Evolutionary conservation across 306 rosid species (phyloP).

Genomic region (Herpetospermum pedunculosum): DNA sequence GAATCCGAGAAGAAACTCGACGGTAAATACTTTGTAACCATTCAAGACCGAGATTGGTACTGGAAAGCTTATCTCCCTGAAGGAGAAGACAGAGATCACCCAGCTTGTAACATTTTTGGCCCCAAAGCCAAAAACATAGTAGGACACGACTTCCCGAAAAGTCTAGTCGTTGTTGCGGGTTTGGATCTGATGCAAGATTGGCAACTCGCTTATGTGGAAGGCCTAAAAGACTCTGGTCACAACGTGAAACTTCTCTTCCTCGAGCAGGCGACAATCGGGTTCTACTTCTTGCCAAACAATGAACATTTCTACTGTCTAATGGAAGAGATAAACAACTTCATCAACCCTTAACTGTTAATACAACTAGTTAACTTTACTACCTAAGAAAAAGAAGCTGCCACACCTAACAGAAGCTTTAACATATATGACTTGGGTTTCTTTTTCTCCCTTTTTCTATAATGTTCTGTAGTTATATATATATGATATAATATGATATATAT

Average conservation of each 20-base stretch:
- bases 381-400: constrained; percentile 28
- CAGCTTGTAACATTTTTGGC: constrained; percentile 62
- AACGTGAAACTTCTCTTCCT: constrained; percentile 49
- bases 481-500: background rate
- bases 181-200: constrained; percentile 68
- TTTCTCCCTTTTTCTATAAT: constrained; percentile 15
- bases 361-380: constrained; percentile 28
- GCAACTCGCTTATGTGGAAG: constrained; percentile 61
- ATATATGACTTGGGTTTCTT: constrained; percentile 20
- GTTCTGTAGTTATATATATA: constrained; percentile 47
- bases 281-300: constrained; percentile 71
- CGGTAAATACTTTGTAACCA: constrained; percentile 54
- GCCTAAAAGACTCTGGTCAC: constrained; percentile 37
- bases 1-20: constrained; percentile 50
- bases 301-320: constrained; percentile 48
- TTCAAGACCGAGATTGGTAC: constrained; percentile 67
- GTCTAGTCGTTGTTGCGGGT: constrained; percentile 64
- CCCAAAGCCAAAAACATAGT: constrained; percentile 39
- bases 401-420: constrained; percentile 50
- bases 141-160: constrained; percentile 45
- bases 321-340: constrained; percentile 54
- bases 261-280: constrained; percentile 59
- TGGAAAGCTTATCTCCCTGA: constrained; percentile 71
- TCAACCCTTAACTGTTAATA: constrained; percentile 43
- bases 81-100: constrained; percentile 63